Base-by-base conservation (phyloP, 192 early-diverging fungal genomes). In the Entophlyctis luteolus region DNA sequence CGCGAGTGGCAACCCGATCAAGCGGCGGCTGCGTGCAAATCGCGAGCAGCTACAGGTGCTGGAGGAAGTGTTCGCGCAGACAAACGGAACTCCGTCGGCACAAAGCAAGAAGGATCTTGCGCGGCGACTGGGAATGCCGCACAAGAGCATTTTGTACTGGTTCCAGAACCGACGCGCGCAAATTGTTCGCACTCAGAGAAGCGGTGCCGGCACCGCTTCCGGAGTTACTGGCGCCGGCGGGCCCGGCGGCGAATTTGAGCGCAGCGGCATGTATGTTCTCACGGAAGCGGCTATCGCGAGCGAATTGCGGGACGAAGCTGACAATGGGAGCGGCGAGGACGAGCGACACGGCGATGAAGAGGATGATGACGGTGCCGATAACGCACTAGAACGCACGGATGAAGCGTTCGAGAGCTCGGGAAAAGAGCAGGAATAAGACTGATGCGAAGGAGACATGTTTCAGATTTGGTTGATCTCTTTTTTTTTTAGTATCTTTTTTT, bases 81-180 rank as follows among this genome's bases (percentile, higher is more conserved):
- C 47, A 48, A 20, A 34, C 14, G 45, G 22, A 47, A 38, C 63
- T 12, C 63, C 63, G 10, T 49, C 28, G 36, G 49, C 63, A 3
- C n/a, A 10, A 4, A 42, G 20, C 20, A 66, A 66, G 50, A 66
- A 54, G 63, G 63, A 66, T 27, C 28, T 66, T 25, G 48, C 63
- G 33, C 23, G 16, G 10, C 12, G 29, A 33, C 33, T 66, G 63
- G 52, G 52, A 18, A 66, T 66, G 48, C 63, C 63, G 12, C 63
- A 66, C 36, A 66, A 66, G 29, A 39, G 34, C 5, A 66, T 66
- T 39, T 66, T 66, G 28, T 66, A 66, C 35, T 66, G 63, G 63
- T 66, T 66, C 50, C 63, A 66, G 29, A 66, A 66, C 32, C 63
- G 63, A 54, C 8, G 63, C n/a, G 63, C 63, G 20, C 48, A 55